A percentile compares a stretch with the other conserved stretches of the same genome.
Evolutionary conservation across 768 basidiomycete genomes (phyloP).

Genomic region (Pisolithus sp.): DNA sequence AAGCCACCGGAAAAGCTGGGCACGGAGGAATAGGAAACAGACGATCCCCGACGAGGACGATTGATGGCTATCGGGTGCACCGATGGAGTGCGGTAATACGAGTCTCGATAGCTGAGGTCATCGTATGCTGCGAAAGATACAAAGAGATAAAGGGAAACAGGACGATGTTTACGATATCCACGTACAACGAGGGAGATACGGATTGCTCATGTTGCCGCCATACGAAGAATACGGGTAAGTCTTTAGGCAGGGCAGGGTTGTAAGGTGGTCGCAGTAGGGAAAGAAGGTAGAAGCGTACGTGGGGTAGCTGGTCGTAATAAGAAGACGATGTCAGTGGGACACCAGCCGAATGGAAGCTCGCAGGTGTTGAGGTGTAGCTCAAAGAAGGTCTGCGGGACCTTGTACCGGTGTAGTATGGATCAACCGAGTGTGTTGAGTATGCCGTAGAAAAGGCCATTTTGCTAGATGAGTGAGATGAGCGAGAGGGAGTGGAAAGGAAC

Average conservation of each 20-base stretch:
- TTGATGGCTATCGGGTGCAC: slow-evolving; percentile 16
- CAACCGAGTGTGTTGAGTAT: slow-evolving; percentile 20
- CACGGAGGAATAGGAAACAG: slow-evolving; percentile 33
- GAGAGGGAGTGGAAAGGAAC: slow-evolving; percentile 2
- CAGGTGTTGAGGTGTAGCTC: slow-evolving; percentile 25
- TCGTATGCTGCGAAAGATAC: slow-evolving; percentile 42
- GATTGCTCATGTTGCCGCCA: slow-evolving; percentile 32
- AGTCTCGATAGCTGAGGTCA: slow-evolving; percentile 41
- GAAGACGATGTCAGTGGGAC: slow-evolving; percentile 30
- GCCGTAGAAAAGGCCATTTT: slow-evolving; percentile 34
- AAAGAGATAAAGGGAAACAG: not conserved
- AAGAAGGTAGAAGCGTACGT: slow-evolving; percentile 29
- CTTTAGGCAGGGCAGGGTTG: slow-evolving; percentile 5
- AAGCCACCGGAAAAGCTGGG: slow-evolving; percentile 37
- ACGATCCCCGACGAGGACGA: slow-evolving; percentile 33
- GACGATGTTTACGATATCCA: not conserved
- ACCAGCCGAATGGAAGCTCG: slow-evolving; percentile 9
- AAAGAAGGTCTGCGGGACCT: slow-evolving; percentile 29
- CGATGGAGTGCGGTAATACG: slow-evolving; percentile 40
- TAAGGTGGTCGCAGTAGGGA: slow-evolving; percentile 1
- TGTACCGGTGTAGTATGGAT: slow-evolving; percentile 29
- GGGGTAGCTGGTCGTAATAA: slow-evolving; percentile 37
- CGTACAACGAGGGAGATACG: slow-evolving; percentile 39
- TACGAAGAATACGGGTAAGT: slow-evolving; percentile 44
- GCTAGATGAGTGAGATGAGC: slow-evolving; percentile 4